A percentile compares a stretch with the other conserved stretches of the same genome.
Evolutionary conservation across 352 stramenopile genomes (phyloP).

Genomic region (Pythium myriotylum): DNA sequence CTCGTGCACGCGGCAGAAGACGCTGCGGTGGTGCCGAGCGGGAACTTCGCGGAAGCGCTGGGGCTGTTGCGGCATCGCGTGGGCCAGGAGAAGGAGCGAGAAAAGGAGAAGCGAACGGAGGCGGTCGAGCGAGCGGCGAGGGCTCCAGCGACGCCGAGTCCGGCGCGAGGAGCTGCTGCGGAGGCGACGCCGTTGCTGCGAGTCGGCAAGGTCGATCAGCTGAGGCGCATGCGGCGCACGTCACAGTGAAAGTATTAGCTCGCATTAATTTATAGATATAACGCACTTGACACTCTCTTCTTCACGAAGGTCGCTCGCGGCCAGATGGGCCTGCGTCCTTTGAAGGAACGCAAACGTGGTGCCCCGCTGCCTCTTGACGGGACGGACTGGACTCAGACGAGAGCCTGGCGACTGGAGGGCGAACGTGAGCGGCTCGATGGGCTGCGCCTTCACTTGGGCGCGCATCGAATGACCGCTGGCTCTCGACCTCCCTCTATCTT

Average conservation of each 20-base stretch:
- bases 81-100: constrained; percentile 30
- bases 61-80: constrained; percentile 47
- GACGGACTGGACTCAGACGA: neutral
- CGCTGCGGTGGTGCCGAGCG: constrained; percentile 14
- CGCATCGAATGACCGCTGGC: neutral
- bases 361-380: constrained; percentile 19
- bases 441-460: neutral
- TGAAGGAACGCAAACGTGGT: neutral
- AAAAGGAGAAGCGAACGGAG: constrained; percentile 13
- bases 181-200: constrained; percentile 19
- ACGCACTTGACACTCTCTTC: neutral
- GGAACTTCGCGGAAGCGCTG: constrained; percentile 70
- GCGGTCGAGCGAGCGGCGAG: neutral
- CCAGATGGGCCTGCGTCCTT: too few species aligned
- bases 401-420: neutral
- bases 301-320: neutral
- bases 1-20: constrained; percentile 21
- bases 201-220: constrained; percentile 47
- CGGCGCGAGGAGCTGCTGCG: neutral
- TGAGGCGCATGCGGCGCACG: constrained; percentile 30
- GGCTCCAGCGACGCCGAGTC: neutral
- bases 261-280: constrained; percentile 28
- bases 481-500: constrained; percentile 2
- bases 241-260: constrained; percentile 15
- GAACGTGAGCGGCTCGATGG: neutral